These are phyloP conservation scores for Lyophyllum atratum DNA, from an alignment of 768 basidiomycete genomes.

Conservation along the genomic window DNA sequence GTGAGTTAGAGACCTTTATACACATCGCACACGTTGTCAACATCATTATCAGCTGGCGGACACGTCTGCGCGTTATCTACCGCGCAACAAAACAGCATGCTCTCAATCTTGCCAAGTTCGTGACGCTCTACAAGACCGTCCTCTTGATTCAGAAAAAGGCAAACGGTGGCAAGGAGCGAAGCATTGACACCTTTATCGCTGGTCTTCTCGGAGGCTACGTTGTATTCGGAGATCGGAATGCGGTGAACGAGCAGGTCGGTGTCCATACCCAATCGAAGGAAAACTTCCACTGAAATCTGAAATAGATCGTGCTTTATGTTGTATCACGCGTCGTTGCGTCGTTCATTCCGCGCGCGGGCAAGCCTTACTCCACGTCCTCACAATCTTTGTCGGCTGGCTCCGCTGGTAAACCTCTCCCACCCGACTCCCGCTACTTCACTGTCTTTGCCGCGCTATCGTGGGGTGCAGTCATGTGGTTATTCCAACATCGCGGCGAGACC, in stretches of 20 bases:
- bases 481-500: conserved; percentile 83
- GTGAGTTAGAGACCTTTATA: conserved; percentile 48
- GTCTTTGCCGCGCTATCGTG: conserved; percentile 87
- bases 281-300: conserved; percentile 1
- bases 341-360: conserved; percentile 78
- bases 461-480: conserved; percentile 98
- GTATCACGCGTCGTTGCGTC: conserved; percentile 90
- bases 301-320: conserved; percentile 94
- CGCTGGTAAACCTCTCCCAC: conserved; percentile 71
- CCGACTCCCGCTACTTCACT: conserved; percentile 82
- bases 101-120: conserved; percentile 90
- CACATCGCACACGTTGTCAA: conserved; percentile 13
- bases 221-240: conserved; percentile 83
- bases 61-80: conserved; percentile 69
- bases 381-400: conserved; percentile 41
- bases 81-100: conserved; percentile 90
- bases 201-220: conserved; percentile 91
- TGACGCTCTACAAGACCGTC: conserved; percentile 87
- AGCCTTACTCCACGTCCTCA: conserved; percentile 51
- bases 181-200: conserved; percentile 86
- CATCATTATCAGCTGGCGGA: conserved; percentile 57
- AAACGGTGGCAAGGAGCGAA: conserved; percentile 82
- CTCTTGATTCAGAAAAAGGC: conserved; percentile 80
- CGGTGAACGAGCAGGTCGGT: conserved; percentile 89
- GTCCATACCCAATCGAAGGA: not conserved